A percentile compares a stretch with the other conserved stretches of the same genome.
Evolutionary conservation across 768 basidiomycete species (phyloP).

Genomic region (Postia placenta): DNA sequence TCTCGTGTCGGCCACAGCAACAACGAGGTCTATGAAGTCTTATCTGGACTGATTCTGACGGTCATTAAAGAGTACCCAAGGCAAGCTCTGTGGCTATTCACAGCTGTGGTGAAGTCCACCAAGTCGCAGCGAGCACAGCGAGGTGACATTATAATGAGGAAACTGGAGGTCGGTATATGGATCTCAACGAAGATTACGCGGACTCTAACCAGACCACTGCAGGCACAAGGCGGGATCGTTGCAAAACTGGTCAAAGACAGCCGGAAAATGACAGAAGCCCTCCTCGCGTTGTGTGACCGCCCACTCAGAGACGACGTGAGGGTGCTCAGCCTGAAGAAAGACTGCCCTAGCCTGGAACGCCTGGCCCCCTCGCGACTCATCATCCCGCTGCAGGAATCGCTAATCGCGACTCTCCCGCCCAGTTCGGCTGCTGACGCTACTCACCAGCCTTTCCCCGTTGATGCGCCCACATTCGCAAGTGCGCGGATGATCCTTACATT

Average conservation of each 20-base stretch:
- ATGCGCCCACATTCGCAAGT: constrained; percentile 76
- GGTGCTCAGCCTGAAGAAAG: constrained; percentile 44
- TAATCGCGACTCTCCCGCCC: constrained; percentile 85
- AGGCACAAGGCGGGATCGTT: constrained; percentile 45
- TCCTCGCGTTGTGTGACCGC: constrained; percentile 62
- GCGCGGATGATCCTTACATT: constrained; percentile 15
- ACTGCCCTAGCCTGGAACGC: constrained; percentile 46
- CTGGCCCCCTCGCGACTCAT: constrained; percentile 66
- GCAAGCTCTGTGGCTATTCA: constrained; percentile 91
- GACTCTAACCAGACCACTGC: not conserved
- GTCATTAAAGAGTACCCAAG: constrained; percentile 84
- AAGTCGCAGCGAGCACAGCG: constrained; percentile 52
- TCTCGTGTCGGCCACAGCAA: constrained; percentile 84
- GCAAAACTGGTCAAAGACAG: constrained; percentile 48
- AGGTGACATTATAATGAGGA: constrained; percentile 52
- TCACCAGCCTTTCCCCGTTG: constrained; percentile 76
- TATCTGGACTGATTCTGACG: constrained; percentile 59
- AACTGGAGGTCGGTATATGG: constrained; percentile 44
- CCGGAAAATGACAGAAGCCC: constrained; percentile 57
- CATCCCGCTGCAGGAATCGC: constrained; percentile 87
- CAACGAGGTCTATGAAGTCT: constrained; percentile 46
- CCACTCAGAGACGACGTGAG: constrained; percentile 36
- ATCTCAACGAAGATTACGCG: not conserved
- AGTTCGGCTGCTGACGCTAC: constrained; percentile 50
- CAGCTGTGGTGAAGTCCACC: constrained; percentile 82